Conservation (phyloP, 2,329 filamentous ascomycete genomes). For the Phialophora tarda region DNA sequence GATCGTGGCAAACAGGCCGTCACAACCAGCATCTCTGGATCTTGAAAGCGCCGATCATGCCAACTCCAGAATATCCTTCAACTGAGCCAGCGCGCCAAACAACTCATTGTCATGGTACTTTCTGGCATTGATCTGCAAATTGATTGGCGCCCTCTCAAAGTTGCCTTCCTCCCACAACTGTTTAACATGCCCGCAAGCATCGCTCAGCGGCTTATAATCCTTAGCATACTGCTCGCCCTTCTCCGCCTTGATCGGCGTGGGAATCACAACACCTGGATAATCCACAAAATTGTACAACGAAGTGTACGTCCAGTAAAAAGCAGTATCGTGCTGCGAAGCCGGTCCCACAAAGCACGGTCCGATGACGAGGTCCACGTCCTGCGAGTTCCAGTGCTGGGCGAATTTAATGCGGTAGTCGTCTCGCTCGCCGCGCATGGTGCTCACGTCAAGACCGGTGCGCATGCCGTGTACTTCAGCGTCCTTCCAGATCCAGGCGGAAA, state of each 20-base stretch:
- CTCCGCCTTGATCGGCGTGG: constrained; percentile 46
- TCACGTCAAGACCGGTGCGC: constrained; percentile 35
- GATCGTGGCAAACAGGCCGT: neutral
- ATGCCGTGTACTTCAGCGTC: constrained; percentile 23
- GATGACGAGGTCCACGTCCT: constrained; percentile 60
- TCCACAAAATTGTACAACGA: constrained; percentile 66
- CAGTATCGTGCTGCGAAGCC: constrained; percentile 59
- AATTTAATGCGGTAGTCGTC: constrained; percentile 27
- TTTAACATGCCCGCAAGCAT: constrained; percentile 55
- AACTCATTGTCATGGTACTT: constrained; percentile 61
- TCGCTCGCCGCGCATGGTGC: constrained; percentile 41
- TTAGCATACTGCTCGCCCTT: constrained; percentile 45
- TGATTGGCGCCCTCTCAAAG: constrained; percentile 59
- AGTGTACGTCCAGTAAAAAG: constrained; percentile 69
- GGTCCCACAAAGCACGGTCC: constrained; percentile 64
- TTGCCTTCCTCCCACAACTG: constrained; percentile 51
- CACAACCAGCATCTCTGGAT: neutral
- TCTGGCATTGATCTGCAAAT: constrained; percentile 60
- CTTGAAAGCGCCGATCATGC: neutral
- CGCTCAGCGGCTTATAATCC: constrained; percentile 34
- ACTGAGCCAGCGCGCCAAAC: constrained; percentile 29
- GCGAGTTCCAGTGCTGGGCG: constrained; percentile 22
- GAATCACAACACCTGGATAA: constrained; percentile 63
- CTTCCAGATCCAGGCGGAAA: constrained; percentile 26
- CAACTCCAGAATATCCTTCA: constrained; percentile 27